Conservation (phyloP, 2,329 filamentous ascomycete genomes). For the Tolypocladium ophioglossoides region DNA sequence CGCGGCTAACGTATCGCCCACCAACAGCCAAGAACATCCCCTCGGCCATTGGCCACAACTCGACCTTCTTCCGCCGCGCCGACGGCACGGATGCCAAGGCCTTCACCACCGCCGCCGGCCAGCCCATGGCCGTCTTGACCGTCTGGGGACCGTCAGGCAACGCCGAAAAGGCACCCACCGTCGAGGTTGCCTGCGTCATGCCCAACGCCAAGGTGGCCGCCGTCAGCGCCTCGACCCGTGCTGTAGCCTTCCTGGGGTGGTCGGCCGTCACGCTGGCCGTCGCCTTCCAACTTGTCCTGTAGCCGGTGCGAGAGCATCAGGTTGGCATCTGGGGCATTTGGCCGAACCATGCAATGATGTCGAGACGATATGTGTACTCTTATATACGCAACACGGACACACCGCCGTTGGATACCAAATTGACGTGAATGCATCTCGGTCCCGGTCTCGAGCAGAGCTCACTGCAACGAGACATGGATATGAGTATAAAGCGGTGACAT, state of each 20-base stretch:
- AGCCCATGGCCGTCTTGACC: constrained; percentile 3
- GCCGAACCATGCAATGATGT: neutral
- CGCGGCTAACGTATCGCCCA: neutral
- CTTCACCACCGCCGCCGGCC: neutral
- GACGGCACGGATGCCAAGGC: neutral
- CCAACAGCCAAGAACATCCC: constrained; percentile 1
- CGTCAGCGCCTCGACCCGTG: neutral
- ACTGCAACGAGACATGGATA: neutral
- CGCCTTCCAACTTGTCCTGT: neutral
- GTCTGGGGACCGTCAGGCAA: constrained; percentile 1
- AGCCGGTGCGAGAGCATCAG: neutral
- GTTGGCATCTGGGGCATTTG: too few relatives aligned
- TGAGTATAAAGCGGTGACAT: neutral
- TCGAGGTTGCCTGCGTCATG: neutral
- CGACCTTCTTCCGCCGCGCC: constrained; percentile 3
- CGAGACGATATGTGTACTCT: neutral
- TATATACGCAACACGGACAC: neutral
- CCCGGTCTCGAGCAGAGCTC: neutral
- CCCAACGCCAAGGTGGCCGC: neutral
- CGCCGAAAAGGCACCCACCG: neutral
- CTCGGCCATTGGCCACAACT: neutral
- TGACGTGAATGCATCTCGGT: neutral
- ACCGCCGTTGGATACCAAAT: too few relatives aligned
- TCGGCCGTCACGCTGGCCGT: neutral
- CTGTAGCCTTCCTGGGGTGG: neutral